Evolutionary conservation across 2,329 filamentous ascomycete genomes (phyloP), one percentile per base, ranked within the genome.

Genomic region (Alternaria consortialis): DNA sequence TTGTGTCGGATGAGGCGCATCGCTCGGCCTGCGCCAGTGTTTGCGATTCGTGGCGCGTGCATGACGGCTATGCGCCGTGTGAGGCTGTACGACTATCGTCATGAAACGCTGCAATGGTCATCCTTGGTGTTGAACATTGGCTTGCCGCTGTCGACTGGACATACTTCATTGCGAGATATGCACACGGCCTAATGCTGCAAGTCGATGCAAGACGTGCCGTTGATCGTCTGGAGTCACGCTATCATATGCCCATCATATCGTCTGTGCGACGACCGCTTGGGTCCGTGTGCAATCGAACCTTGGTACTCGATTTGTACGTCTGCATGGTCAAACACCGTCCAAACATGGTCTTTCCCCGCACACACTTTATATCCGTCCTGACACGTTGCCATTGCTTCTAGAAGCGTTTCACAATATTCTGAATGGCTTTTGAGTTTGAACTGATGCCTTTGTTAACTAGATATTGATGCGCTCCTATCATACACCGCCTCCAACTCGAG

Each of bases 381-480:
- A 61, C 63, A 62, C 67, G 63, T 56, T 46, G 62, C 62, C 58
- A 32, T 25, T 37, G 59, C 46, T 71, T 70, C 67, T 62, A 67
- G 62, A 68, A 68, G 53, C 54, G 58, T 57, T 63, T 54, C 37
- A 66, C 46, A 42, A 25, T 27, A 8, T 56, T 46, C 57, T 23
- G 54, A 27, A 7, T 29, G 23, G 44, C 57, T 17, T 37, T 31
- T 56, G 65, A 55, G 55, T 53, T 53, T 53, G 29, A 17, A 42
- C 32, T 11, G 13, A 4, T 29, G 36, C 36, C 17, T 32, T 25
- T 34, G 29, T 20, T 32, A 13, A 46, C 43, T 1, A 46, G n/a
- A 46, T 46, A 25, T 34, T 13, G 15, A 31, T 59, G 51, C 52
- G 23, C 44, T 56, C 56, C 57, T 57, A 50, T 56, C 40, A 43